Base-by-base conservation (phyloP, 495 filamentous ascomycete species). In the Aspergillus incahuasiensis region DNA sequence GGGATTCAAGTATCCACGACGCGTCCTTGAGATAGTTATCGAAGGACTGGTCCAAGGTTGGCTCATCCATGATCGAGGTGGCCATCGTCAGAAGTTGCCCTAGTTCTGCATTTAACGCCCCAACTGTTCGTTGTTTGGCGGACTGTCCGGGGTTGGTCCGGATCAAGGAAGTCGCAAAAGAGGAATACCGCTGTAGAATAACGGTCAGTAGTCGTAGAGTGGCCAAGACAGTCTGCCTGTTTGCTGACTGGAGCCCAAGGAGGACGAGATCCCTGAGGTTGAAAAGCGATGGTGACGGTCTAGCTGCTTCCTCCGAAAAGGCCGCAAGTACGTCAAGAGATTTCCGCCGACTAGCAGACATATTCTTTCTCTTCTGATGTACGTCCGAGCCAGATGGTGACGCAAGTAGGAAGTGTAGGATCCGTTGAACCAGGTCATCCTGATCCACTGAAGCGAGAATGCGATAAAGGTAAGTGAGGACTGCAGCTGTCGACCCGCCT, bases 401-500 rank as follows among this genome's bases (percentile, higher is more conserved):
- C 22, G 89, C 91, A 28, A 97, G 81, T 6, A 98, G 76, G 67
- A 96, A 98, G 54, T 91, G 86, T n/a, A 98, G 79, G 34, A 95
- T 95, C 51, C 96, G 82, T 61, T 95, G 86, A 46, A 97, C 86
- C 64, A 98, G 85, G 60, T 97, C 91, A 6, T 91, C 87, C 67
- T 97, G 89, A 35, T 96, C 88, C 6, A 99, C 78, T 0, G 87
- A 87, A 60, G 96, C 91, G 5, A 99, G 79, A 52, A 97, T 91
- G 52, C 90, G 87, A 52, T 87, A 86, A 22, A 97, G 79, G 69
- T 99, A 97, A 1, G 91, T 97, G 53, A 99, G 73, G 19, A 97
- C 95, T 2, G 94, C 92, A 6, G 97, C 91, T 5, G 92, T 94
- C 2, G 95, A 97, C 34, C 95, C 95, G 30, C 94, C 95, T 71